Base-by-base conservation (phyloP, 106 monocot species). In the Hemerocallis citrina region DNA sequence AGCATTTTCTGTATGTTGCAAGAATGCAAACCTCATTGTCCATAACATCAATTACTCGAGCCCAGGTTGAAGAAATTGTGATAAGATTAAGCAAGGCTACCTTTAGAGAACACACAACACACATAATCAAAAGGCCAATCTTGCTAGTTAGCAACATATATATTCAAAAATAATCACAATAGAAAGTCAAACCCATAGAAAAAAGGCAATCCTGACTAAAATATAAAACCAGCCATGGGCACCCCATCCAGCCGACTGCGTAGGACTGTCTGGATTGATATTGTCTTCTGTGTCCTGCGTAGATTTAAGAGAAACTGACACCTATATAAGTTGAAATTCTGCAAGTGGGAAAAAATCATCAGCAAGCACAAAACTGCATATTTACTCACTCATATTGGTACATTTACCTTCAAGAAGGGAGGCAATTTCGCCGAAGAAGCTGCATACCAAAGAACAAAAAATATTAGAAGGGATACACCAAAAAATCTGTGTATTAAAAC, bases 1-100 rank as follows among this genome's bases (percentile, higher is more conserved):
- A 61, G 16, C 22, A 2, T 21, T 27, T 25, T 31, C 39, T n/a
- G 21, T 38, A 8, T 31, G 19, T 35, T 54, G 57, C 22, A 28
- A 29, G 41, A 36, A 66, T 52, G 19, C 30, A 31, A 74, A 96
- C 95, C 95, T 96, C 95, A 72, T 63, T 86, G 65, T 84, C 85
- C 95, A 96, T 96, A 7, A 96, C 79, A 81, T 96, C 95, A 74
- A 96, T 96, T 39, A 96, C 79, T 36, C 95, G 72, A 48, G 95
- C 95, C 95, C 95, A 96, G 22, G 95, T 96, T 59, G 90, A 96
- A 36, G 95, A 96, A 33, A 96, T 87, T 24, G 90, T 81, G 19
- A 96, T 65, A 49, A 96, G 90, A 81, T 96, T 96, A 65, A 96
- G 86, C 71, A 96, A 79, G 7, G 95, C 83, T 77, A 96, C 95